Conservation (phyloP, 257 asterid genomes). For the Ajuga chamaepitys region DNA sequence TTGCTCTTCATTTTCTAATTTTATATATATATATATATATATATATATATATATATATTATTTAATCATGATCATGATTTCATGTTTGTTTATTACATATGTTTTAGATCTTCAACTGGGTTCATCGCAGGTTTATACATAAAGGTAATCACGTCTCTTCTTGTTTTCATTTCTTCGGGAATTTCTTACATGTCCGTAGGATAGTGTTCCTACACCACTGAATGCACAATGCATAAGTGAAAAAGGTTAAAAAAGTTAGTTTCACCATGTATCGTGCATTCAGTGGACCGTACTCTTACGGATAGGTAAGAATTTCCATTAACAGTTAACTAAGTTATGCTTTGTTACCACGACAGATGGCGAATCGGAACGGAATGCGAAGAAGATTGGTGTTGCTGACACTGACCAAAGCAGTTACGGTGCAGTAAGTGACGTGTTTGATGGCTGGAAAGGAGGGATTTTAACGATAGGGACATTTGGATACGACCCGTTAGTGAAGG, state of each 20-base stretch:
- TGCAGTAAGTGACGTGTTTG: slow-evolving; percentile 15
- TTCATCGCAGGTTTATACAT: slow-evolving; percentile 41
- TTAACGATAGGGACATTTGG: slow-evolving; percentile 56
- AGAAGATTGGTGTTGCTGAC: slow-evolving; percentile 10
- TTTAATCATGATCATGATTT: neutral
- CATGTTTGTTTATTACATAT: neutral
- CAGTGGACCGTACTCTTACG: too few species aligned
- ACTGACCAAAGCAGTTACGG: slow-evolving; percentile 3
- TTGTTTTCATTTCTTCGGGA: neutral
- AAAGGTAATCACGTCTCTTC: slow-evolving; percentile 26
- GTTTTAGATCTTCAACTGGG: slow-evolving; percentile 61
- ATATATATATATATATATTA: too few species aligned
- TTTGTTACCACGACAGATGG: slow-evolving; percentile 12
- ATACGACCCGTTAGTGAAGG: slow-evolving; percentile 15
- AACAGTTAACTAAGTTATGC: neutral
- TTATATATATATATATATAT: neutral
- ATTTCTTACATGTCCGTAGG: too few species aligned
- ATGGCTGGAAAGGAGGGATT: slow-evolving; percentile 35
- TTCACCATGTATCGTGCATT: too few species aligned
- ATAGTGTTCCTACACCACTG: too few species aligned
- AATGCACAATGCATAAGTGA: too few species aligned
- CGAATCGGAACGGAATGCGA: slow-evolving; percentile 19
- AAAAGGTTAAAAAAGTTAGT: too few species aligned
- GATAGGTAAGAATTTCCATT: too few species aligned
- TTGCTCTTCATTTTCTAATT: neutral